Evolutionary conservation across 768 basidiomycete species (phyloP).

Genomic region (Phlegmacium glaucopus): DNA sequence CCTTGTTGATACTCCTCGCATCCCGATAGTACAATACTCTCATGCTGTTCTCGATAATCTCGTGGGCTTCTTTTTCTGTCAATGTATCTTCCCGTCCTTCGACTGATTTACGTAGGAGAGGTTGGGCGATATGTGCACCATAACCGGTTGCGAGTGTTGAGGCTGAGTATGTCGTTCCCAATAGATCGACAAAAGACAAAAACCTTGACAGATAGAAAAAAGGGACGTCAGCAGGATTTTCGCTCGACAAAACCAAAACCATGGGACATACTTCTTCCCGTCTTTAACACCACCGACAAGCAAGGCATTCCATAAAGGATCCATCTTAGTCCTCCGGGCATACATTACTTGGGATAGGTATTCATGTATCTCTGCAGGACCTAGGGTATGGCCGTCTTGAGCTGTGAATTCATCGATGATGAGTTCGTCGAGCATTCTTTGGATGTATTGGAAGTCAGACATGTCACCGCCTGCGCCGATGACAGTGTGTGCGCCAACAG

Average conservation of each 20-base stretch:
- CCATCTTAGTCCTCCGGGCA: slow-evolving; percentile 76
- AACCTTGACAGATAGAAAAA: slow-evolving; percentile 52
- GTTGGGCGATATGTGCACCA: slow-evolving; percentile 90
- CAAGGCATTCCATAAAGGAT: slow-evolving; percentile 94
- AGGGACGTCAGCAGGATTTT: background rate
- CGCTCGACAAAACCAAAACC: background rate
- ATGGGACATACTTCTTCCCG: slow-evolving; percentile 62
- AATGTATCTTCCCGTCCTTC: slow-evolving; percentile 76
- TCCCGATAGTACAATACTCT: slow-evolving; percentile 95
- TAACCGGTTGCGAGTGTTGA: slow-evolving; percentile 95
- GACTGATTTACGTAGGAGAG: slow-evolving; percentile 85
- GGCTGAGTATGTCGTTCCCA: slow-evolving; percentile 94
- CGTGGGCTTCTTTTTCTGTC: slow-evolving; percentile 74
- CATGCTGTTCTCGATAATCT: slow-evolving; percentile 83
- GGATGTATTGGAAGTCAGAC: slow-evolving; percentile 95
- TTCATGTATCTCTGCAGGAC: slow-evolving; percentile 89
- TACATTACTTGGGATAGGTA: slow-evolving; percentile 93
- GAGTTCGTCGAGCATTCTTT: slow-evolving; percentile 73
- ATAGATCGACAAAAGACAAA: slow-evolving; percentile 89
- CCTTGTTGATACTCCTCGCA: slow-evolving; percentile 94
- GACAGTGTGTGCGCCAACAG: slow-evolving; percentile 80
- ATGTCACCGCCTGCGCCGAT: slow-evolving; percentile 95
- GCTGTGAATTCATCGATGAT: slow-evolving; percentile 76
- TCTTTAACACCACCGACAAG: slow-evolving; percentile 91
- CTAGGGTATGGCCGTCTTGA: slow-evolving; percentile 80